These are phyloP conservation scores for Amanita exitialis DNA, from an alignment of 768 basidiomycete species.

Conservation along the genomic window DNA sequence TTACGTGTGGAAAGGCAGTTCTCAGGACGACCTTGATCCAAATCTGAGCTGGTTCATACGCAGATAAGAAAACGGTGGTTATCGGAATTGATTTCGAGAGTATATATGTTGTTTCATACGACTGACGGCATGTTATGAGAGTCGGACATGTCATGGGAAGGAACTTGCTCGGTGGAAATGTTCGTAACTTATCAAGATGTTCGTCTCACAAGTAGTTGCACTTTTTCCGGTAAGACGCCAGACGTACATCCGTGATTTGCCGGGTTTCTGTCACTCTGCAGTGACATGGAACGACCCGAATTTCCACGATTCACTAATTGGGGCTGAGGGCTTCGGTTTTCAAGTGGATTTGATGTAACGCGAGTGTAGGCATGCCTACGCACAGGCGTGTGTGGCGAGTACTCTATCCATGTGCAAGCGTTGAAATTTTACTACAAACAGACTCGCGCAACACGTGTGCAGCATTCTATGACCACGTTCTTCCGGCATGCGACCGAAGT, in stretches of 20 bases:
- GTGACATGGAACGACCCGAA: no score
- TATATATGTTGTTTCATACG: neutral
- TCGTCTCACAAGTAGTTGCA: no score
- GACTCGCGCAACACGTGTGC: neutral
- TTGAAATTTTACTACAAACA: no score
- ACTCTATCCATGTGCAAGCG: no score
- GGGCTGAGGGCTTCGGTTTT: neutral
- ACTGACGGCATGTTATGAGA: neutral
- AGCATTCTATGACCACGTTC: neutral
- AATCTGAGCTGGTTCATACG: neutral
- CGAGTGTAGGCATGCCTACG: no score
- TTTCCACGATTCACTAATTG: no score
- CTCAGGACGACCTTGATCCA: neutral
- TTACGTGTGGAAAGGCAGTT: neutral
- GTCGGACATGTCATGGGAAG: neutral
- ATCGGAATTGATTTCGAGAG: neutral
- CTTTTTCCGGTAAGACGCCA: neutral
- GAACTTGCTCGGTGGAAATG: no score
- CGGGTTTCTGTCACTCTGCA: neutral
- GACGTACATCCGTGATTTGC: neutral
- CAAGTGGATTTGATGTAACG: neutral
- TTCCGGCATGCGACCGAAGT: no score
- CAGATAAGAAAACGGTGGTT: constrained; percentile 8
- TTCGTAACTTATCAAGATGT: no score
- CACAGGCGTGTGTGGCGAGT: neutral